Evolutionary conservation across 345 rosid species (phyloP).

Genomic region (Toxicodendron radicans): DNA sequence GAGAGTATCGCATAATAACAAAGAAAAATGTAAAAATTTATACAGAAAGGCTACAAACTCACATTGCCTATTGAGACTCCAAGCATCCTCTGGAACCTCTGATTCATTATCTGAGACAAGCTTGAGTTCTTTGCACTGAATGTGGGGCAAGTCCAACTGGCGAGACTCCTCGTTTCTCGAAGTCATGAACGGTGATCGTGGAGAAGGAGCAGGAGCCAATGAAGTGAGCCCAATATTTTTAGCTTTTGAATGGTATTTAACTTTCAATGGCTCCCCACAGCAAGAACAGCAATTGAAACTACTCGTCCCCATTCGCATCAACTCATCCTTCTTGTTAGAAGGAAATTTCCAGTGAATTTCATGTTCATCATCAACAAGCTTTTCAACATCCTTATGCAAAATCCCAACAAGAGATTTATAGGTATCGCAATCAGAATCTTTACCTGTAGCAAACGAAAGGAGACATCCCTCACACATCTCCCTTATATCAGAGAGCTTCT

Average conservation of each 20-base stretch:
- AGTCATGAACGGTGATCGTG: constrained; percentile 41
- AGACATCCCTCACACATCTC: constrained; percentile 91
- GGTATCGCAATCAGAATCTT: constrained; percentile 69
- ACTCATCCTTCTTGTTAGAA: constrained; percentile 37
- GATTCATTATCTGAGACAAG: constrained; percentile 34
- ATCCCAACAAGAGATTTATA: constrained; percentile 80
- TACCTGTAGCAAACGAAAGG: constrained; percentile 84
- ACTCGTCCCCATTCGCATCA: constrained; percentile 20
- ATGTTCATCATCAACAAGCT: constrained; percentile 62
- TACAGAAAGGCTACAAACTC: constrained; percentile 9
- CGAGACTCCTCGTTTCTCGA: constrained; percentile 30
- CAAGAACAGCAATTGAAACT: constrained; percentile 50
- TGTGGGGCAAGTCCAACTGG: constrained; percentile 33
- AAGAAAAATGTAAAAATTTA: neutral
- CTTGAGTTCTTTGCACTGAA: constrained; percentile 43
- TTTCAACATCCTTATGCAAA: constrained; percentile 73
- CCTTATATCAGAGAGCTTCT: constrained; percentile 74
- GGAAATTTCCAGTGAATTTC: constrained; percentile 47
- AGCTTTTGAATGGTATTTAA: constrained; percentile 33
- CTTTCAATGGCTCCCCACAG: constrained; percentile 70
- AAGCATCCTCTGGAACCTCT: constrained; percentile 31
- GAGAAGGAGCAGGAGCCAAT: constrained; percentile 75
- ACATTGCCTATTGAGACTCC: constrained; percentile 33
- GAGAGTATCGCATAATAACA: neutral
- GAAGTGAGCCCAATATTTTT: constrained; percentile 30